Base-by-base conservation (phyloP, 2,329 filamentous ascomycete genomes). In the Talaromyces pinophilus region DNA sequence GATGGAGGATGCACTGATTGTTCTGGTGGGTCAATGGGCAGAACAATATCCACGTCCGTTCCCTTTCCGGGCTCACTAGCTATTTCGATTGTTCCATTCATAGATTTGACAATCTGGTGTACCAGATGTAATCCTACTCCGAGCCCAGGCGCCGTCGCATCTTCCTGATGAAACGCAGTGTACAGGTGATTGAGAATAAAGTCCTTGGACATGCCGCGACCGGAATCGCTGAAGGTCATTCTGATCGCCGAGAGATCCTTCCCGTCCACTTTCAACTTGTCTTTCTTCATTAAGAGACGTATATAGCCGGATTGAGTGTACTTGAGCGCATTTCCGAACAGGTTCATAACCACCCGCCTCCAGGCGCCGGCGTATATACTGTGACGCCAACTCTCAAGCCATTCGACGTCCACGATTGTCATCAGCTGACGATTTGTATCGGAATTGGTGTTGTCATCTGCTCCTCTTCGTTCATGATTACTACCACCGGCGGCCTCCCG, bases 81-180 rank as follows among this genome's bases (percentile, higher is more conserved):
- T 5, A 52, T 52, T 28, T 52, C 22, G 48, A 52, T 52, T 52
- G 48, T 52, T 28, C 48, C 48, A 52, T 30, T 52, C 22, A 52
- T 28, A 52, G 48, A 52, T 28, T 28, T 52, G 2, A 52, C 48
- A 8, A 52, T 52, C 13, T 52, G 48, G 22, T 52, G 48, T 52
- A 52, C 48, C 22, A 52, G 5, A 52, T 52, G 48, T 52, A 52
- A 15, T 1, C 48, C 48, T 15, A 52, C 48, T 30, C 48, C 48
- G 25, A 52, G 48, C 2, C 48, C 48, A 52, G 48, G 48, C 13
- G 25, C 48, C 6, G 48, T 52, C 15, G 48, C 48, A 30, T 52
- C 48, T 17, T 52, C 48, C 13, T 52, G 48, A 28, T 52, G 48
- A 17, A 52, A 52, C 1, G 48, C 48, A 8, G 48, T 52, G 22